Base-by-base conservation (phyloP, 2,329 filamentous ascomycete species). In the Acephala macrosclerotiorum region DNA sequence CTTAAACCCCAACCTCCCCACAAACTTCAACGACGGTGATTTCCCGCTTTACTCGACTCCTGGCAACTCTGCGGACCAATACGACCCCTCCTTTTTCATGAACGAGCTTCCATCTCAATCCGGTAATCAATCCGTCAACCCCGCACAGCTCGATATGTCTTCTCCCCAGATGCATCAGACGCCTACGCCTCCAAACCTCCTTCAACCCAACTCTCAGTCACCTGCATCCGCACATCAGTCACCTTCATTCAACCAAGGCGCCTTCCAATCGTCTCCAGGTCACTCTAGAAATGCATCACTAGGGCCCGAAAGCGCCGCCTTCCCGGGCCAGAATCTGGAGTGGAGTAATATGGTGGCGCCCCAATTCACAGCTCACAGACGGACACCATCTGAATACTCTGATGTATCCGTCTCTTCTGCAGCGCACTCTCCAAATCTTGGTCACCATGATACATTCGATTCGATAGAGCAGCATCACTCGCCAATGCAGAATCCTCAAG, bases 401-500 rank as follows among this genome's bases (percentile, higher is more conserved):
- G 95, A 97, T 71, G 90, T 97, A 6, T 97, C 91, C 5, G 89
- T 96, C 12, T 97, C 90, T 5, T 97, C 93, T 20, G 92, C 90
- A 18, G 89, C 92, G 25, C 91, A 90, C 26, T 97, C 95, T 20
- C 95, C 95, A 3, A 93, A 93, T 75, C 80, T 97, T 64, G 86
- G 86, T 33, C 91, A 91, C 71, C 85, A 91, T 66, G 94, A 97
- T 73, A 87, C 83, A 69, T 96, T 97, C 74, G 94, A 97, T 22
- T 79, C 83, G n/a, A 83, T 86, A 60, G 86, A 91, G 40, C 82
- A 87, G 68, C 85, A 90, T 63, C 90, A 92, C 66, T 97, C 94
- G 8, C 95, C 95, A 1, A 87, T 96, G 78, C 86, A 97, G 68
- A 85, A 87, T 56, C 82, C 95, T 42, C 87, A 90, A 66, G 93